Base-by-base conservation (phyloP, 441 rosid species). In the Populus hybrid region DNA sequence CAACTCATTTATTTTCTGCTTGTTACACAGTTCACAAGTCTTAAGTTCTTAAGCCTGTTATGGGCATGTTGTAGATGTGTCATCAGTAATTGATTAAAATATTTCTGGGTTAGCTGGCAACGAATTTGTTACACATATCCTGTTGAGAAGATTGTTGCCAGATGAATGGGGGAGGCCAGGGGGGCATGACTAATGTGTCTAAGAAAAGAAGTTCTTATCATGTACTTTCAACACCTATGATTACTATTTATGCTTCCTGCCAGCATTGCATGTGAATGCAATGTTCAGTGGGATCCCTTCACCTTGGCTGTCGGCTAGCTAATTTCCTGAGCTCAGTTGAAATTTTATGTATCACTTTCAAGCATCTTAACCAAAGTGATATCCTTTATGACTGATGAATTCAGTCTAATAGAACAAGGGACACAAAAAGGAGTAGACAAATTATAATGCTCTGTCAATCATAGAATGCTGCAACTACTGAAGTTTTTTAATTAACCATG, bases 251-350 rank as follows among this genome's bases (percentile, higher is more conserved):
- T 53, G 61, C 61, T 53, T 53, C 61, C n/a, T 53, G 21, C n/a
- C 2, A 67, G 61, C 30, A n/a, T 32, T 26, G 21, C n/a, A 40
- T 23, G 16, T 23, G n/a, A 11, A 23, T 70, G 12, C 69, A 18
- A 67, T 53, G 18, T 70, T 42, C 10, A 53, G 35, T 50, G 34
- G 21, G 73, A 76, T n/a, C 67, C 73, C 23, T 75, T 68, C 36
- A 38, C 78, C 46, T 26, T 9, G 16, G 46, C 23, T 68, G 64
- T 74, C 6, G 3, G 16, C 42, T 9, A 35, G 7, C 67, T 11
- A 67, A 75, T 38, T 38, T 67, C 35, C 70, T 7, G 40, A 75
- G 50, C 23, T 34, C 18, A 66, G 28, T 8, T 67, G 8, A 12
- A 11, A 19, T 36, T 30, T 75, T 67, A 46, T 35, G 32, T 53